phyloP scores from a whole-genome alignment of 805 yeast species.

The Ogataea corticis region DNA sequence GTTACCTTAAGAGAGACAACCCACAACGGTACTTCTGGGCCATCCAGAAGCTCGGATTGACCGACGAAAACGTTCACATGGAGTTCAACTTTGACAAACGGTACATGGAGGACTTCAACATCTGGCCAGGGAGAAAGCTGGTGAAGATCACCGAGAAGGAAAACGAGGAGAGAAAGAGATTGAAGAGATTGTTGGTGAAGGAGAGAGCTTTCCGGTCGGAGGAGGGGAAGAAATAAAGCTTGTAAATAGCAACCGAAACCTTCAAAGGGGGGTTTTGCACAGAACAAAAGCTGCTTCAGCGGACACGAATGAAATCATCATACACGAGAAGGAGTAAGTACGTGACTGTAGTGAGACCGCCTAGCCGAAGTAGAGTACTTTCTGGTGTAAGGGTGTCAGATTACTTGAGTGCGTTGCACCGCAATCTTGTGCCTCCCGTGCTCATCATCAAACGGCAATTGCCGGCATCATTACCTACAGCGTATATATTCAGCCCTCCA shows the following conservation, averaged over 20 bases:
- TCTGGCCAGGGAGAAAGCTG: conserved; percentile 73
- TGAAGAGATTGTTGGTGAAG: conserved; percentile 36
- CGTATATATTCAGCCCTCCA: conserved; percentile 34
- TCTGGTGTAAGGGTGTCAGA: neutral
- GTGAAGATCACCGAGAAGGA: conserved; percentile 56
- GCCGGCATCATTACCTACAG: neutral
- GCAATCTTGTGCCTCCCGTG: too few relatives aligned
- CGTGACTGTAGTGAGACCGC: too few relatives aligned
- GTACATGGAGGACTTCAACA: conserved; percentile 74
- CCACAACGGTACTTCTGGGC: conserved; percentile 85
- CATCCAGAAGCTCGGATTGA: conserved; percentile 82
- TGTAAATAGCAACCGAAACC: neutral
- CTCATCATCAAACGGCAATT: too few relatives aligned
- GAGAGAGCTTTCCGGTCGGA: conserved; percentile 5
- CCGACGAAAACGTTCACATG: conserved; percentile 71
- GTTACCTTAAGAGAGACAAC: conserved; percentile 76
- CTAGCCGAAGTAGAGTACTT: too few relatives aligned
- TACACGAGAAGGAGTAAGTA: too few relatives aligned
- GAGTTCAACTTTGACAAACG: conserved; percentile 82
- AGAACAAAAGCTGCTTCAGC: neutral
- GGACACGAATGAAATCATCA: neutral
- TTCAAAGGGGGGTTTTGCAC: too few relatives aligned
- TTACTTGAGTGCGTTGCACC: too few relatives aligned
- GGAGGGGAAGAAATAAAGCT: neutral
- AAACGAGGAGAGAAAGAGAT: conserved; percentile 46